Evolutionary conservation across 345 rosid genomes (phyloP).

Genomic region (Eucalyptus cloeziana): DNA sequence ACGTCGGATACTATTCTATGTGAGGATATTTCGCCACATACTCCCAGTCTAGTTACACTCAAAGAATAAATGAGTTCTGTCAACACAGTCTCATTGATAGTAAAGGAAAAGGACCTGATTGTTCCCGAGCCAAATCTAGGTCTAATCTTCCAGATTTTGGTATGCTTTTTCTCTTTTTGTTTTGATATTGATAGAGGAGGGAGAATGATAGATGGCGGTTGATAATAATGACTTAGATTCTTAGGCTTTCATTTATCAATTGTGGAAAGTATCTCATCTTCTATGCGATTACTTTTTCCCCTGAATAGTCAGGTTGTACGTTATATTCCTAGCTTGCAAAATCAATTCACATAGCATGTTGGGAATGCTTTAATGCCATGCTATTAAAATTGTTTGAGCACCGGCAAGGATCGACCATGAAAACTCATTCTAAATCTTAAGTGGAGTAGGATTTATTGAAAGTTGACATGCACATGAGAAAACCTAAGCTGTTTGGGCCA

Average conservation of each 20-base stretch:
- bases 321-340: neutral
- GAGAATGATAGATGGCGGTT: neutral
- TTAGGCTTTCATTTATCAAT: too few species aligned
- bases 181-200: neutral
- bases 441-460: neutral
- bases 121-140: neutral
- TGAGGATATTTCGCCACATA: too few species aligned
- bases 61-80: too few species aligned
- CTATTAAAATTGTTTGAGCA: neutral
- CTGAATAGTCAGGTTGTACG: fast-evolving
- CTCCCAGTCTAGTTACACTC: too few species aligned
- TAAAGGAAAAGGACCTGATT: neutral
- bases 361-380: neutral
- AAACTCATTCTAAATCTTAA: neutral
- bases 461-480: neutral
- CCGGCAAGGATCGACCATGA: neutral
- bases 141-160: neutral
- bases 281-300: neutral
- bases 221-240: neutral
- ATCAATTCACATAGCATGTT: neutral
- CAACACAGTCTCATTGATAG: neutral
- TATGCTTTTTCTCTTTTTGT: neutral
- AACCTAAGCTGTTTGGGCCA: neutral
- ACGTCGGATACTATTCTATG: too few species aligned
- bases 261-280: neutral